Conservation (phyloP, 768 basidiomycete species). For the Coprinopsis sp. region DNA sequence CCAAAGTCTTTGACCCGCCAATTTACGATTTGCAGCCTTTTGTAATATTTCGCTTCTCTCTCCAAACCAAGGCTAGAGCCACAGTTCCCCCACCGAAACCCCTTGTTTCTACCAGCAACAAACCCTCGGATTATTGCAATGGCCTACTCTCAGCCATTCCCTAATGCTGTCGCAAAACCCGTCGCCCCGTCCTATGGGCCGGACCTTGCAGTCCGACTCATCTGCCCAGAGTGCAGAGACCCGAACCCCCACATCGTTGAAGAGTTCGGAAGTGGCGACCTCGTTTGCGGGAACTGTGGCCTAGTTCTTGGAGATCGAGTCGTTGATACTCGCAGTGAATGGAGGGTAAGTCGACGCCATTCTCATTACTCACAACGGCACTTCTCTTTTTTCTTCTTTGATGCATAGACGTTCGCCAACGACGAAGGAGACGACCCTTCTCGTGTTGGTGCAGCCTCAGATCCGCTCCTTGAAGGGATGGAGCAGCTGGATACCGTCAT, state of each 20-base stretch:
- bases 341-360: slow-evolving; percentile 65
- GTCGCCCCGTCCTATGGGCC: slow-evolving; percentile 58
- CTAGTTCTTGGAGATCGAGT: slow-evolving; percentile 94
- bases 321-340: slow-evolving; percentile 98
- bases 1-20: too few relatives aligned
- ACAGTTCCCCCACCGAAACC: not conserved
- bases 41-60: not conserved
- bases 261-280: slow-evolving; percentile 96
- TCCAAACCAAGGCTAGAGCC: not conserved
- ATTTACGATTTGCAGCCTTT: not conserved
- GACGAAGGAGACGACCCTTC: slow-evolving; percentile 99
- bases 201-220: slow-evolving; percentile 82
- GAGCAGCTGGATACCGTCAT: slow-evolving; percentile 95
- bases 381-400: slow-evolving; percentile 15
- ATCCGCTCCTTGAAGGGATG: slow-evolving; percentile 90
- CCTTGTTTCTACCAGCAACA: not conserved
- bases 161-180: slow-evolving; percentile 38
- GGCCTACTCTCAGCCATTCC: slow-evolving; percentile 79
- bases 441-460: slow-evolving; percentile 95
- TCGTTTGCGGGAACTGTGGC: slow-evolving; percentile 92
- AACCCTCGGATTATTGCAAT: slow-evolving; percentile 24
- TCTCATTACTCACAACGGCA: slow-evolving; percentile 11
- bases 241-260: slow-evolving; percentile 93
- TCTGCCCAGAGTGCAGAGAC: slow-evolving; percentile 94
- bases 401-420: slow-evolving; percentile 93